A percentile compares a stretch with the other conserved stretches of the same genome.
Conservation (phyloP, 2,329 filamentous ascomycete species). For the Raffaelea ambrosiae region DNA sequence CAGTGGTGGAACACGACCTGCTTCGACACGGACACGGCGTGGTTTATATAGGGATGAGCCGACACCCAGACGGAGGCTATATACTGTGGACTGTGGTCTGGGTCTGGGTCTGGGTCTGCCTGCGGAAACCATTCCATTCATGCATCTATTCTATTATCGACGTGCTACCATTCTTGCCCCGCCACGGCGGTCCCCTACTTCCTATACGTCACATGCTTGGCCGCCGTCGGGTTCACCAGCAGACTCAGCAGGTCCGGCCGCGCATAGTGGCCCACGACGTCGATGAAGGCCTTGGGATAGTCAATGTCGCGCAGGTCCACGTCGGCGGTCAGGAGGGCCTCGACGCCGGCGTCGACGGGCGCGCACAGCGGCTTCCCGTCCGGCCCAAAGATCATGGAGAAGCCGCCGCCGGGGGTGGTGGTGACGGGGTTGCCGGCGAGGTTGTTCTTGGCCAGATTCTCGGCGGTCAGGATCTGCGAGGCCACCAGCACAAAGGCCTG, state of each 20-base stretch:
- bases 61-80: too few species aligned
- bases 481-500: conserved; percentile 44
- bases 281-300: conserved; percentile 32
- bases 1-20: too few species aligned
- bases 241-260: conserved; percentile 43
- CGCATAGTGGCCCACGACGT: conserved; percentile 40
- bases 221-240: conserved; percentile 19
- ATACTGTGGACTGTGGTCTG: too few species aligned
- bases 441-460: conserved; percentile 33
- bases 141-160: too few species aligned
- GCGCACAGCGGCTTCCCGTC: conserved; percentile 14
- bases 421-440: conserved; percentile 18
- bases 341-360: conserved; percentile 8
- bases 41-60: too few species aligned
- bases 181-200: too few species aligned
- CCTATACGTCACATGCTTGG: too few species aligned
- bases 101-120: too few species aligned
- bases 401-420: conserved; percentile 14
- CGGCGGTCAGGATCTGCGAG: conserved; percentile 37
- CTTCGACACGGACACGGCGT: too few species aligned
- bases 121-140: too few species aligned
- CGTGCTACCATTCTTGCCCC: too few species aligned
- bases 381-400: conserved; percentile 14
- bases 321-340: conserved; percentile 26
- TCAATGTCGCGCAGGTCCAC: conserved; percentile 24